Base-by-base conservation (phyloP, 176 grass and related monocot species). In the Pontederia crassipes region DNA sequence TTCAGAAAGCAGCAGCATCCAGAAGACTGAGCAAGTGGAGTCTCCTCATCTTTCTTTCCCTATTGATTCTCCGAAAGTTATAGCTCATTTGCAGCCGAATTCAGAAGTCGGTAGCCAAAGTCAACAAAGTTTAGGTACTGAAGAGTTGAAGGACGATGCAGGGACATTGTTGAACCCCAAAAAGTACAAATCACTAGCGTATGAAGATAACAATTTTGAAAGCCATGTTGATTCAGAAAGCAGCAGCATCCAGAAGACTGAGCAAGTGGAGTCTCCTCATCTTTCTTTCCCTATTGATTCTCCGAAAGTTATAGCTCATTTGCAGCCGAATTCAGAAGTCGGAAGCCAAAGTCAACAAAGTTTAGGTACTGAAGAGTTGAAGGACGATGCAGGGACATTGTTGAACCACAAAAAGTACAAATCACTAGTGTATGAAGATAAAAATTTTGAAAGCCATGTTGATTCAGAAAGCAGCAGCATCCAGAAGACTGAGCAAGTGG, bases 261-360 rank as follows among this genome's bases (percentile, higher is more conserved):
- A 82, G 52, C 70, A 50, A 8, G 79, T 76, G 57, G 51, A 52
- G 40, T 52, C 72, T 45, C 63, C 50, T 14, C 18, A 61, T 71
- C 16, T 58, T 61, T 62, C n/a, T 45, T 57, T 61, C 28, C 64
- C 71, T 18, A 55, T 64, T 49, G n/a, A 45, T 50, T 2, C 27
- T 4, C 32, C 72, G 8, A n/a, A 61, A 12, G 65, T 67, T 49
- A 68, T 59, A 45, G 35, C 49, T 67, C 17, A 79, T 32, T 61
- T 79, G 35, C 68, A 79, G 50, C 11, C 49, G 64, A 63, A 50
- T 65, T n/a, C 81, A 14, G 76, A 69, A 47, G 52, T 46, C 59
- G 51, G 24, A 47, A 51, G 64, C 27, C 75, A 74, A 53, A 40
- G 6, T 40, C 68, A 67, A 77, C 79, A 66, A 0, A 74, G 24